Base-by-base conservation (phyloP, 2,329 filamentous ascomycete genomes). In the Ophiostoma piceae region DNA sequence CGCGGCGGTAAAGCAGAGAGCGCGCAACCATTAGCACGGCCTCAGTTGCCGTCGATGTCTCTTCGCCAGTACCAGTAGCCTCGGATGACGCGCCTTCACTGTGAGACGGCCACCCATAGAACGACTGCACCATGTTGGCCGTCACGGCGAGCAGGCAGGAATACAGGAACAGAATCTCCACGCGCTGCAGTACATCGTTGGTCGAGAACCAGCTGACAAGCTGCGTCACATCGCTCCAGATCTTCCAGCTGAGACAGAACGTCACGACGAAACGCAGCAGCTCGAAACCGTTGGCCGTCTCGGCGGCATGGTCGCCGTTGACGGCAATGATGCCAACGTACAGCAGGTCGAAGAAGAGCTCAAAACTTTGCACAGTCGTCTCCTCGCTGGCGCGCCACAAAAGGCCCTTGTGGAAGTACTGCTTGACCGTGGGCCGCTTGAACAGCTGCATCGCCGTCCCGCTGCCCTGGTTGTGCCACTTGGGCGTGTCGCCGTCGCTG, bases 341-440 rank as follows among this genome's bases (percentile, higher is more conserved):
- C 51, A 88, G 80, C 47, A 89, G 79, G 74, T 89, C 88, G 14
- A 88, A 83, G 74, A 89, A 89, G 1, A 90, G 82, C 76, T 90
- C 88, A 74, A 88, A 89, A 19, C 82, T 84, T 73, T 85, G 85
- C 6, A 89, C 86, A 76, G 88, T 83, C n/a, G 87, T 85, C 26
- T 81, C 79, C 67, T 84, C 83, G 8, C 82, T 82, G 1, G 86
- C 84, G 67, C 88, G 81, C 87, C 87, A 90, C 8, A 90, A 77
- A 14, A 90, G 80, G 0, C 87, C 87, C 71, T 86, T 85, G 75
- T 90, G 87, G 74, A 89, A 89, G 78, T 89, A 89, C 78, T 90
- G 88, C 71, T 87, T 82, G 3, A 90, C 81, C 7, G 85, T 82
- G 0, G 88, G 87, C 72, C 81, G 82, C 75, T 85, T 85, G 75